phyloP scores from a whole-genome alignment of 768 basidiomycete species.

The Macrolepiota fuliginosa region DNA sequence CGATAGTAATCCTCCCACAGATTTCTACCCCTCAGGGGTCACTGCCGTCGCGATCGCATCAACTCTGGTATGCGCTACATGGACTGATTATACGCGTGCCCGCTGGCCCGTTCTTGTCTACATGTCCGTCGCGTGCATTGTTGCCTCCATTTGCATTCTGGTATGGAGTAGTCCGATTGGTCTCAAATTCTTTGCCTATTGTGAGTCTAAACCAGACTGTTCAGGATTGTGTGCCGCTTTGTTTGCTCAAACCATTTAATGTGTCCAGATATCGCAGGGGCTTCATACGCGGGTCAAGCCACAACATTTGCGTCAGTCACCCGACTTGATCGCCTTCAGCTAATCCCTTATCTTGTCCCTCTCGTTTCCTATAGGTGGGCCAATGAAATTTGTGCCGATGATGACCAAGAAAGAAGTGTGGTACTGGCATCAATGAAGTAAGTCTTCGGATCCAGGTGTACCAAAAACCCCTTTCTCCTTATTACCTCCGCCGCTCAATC shows the following conservation, averaged over 20 bases:
- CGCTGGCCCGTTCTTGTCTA: slow-evolving; percentile 67
- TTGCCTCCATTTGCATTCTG: slow-evolving; percentile 55
- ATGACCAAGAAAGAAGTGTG: slow-evolving; percentile 65
- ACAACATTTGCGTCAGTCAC: slow-evolving; percentile 64
- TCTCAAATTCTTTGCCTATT: slow-evolving; percentile 77
- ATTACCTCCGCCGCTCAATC: neutral
- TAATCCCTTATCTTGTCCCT: neutral
- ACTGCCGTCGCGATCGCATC: slow-evolving; percentile 65
- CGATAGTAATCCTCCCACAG: slow-evolving; percentile 9
- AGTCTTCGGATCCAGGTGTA: slow-evolving; percentile 9
- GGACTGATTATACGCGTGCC: slow-evolving; percentile 56
- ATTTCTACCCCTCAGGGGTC: slow-evolving; percentile 58
- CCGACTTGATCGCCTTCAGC: neutral
- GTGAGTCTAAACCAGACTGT: slow-evolving; percentile 29
- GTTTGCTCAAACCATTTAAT: neutral
- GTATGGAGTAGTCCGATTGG: slow-evolving; percentile 57
- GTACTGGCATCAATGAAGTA: slow-evolving; percentile 80
- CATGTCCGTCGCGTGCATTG: slow-evolving; percentile 54
- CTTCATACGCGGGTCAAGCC: slow-evolving; percentile 74
- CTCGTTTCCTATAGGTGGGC: slow-evolving; percentile 52
- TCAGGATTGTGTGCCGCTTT: neutral
- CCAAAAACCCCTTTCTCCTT: neutral
- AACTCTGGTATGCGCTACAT: slow-evolving; percentile 58
- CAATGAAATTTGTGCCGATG: slow-evolving; percentile 73
- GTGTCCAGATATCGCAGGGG: slow-evolving; percentile 51